Base-by-base conservation (phyloP, 2,329 filamentous ascomycete species). In the Neodidymelliopsis sp. region DNA sequence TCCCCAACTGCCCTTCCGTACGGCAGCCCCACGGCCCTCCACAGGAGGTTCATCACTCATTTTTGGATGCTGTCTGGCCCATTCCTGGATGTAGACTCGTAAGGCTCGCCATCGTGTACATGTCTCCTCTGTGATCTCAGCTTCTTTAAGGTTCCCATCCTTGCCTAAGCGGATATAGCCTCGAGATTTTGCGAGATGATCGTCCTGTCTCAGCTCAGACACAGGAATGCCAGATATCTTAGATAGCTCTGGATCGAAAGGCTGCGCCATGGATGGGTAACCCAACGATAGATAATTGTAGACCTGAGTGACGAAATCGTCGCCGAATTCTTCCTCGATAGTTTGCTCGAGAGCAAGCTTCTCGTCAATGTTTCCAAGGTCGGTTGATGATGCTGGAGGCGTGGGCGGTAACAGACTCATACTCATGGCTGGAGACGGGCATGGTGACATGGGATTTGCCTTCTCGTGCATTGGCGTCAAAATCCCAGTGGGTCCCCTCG, bases 221-320 rank as follows among this genome's bases (percentile, higher is more conserved):
- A 93, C 67, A 1, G 83, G 69, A 6, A 96, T 85, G 8, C 82
- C 80, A 23, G 87, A 89, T 47, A 97, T 95, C 68, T 89, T 90
- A 60, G 86, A 84, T 15, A 97, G 79, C 76, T 97, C 93, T 9
- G 86, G 82, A 66, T 97, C 93, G 66, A 90, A 97, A 27, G 84
- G 82, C 16, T 88, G 84, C 9, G 92, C 93, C 64, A 91, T 85
- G 24, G 90, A 87, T 3, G 93, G 92, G 71, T 97, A 97, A 4
- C 93, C 93, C 4, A 97, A 81, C 0, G 91, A 96, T 12, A 97
- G 81, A 72, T 97, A 97, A 72, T 97, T 97, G 80, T 95, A 97
- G 6, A 97, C 92, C 73, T 97, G 93, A 0, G 92, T 96, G 46
- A 97, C 85, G 69, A 97, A 96, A 3, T 79, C 79, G 69, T 96